A percentile compares a stretch with the other conserved stretches of the same genome.
These are phyloP conservation scores for Leccinellum luteum DNA, from an alignment of 768 basidiomycete genomes.

Conservation along the genomic window DNA sequence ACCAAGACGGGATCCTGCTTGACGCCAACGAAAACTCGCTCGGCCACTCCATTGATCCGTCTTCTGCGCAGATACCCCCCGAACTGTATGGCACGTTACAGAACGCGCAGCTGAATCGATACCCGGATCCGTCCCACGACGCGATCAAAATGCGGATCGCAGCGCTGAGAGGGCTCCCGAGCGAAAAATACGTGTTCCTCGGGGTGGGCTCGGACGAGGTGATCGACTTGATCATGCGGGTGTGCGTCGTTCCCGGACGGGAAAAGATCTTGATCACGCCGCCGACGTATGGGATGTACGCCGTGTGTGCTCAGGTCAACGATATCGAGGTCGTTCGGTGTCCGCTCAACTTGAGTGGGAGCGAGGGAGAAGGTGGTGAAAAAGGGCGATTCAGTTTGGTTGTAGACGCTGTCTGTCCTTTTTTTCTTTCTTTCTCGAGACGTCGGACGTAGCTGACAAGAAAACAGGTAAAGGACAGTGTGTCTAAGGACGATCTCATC, in stretches of 20 bases:
- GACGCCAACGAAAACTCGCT: conserved; percentile 98
- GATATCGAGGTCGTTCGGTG: conserved; percentile 82
- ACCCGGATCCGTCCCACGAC: conserved; percentile 89
- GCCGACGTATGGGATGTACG: conserved; percentile 98
- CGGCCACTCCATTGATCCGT: conserved; percentile 70
- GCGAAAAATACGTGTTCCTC: conserved; percentile 73
- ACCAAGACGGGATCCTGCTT: conserved; percentile 83
- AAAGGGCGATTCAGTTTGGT: conserved; percentile 69
- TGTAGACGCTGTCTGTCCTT: conserved; percentile 65
- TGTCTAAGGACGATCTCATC: conserved; percentile 70
- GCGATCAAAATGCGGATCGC: conserved; percentile 77
- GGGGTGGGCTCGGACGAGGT: conserved; percentile 98
- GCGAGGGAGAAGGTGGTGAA: conserved; percentile 70
- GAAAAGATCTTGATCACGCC: conserved; percentile 90
- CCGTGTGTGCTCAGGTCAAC: conserved; percentile 92
- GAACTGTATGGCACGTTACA: conserved; percentile 38
- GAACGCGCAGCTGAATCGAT: conserved; percentile 72
- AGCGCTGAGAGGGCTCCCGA: conserved; percentile 64
- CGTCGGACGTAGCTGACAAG: not conserved
- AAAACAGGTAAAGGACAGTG: conserved; percentile 62
- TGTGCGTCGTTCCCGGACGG: conserved; percentile 73
- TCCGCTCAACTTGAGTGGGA: conserved; percentile 58
- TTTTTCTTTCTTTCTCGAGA: not conserved
- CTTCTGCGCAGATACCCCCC: conserved; percentile 24
- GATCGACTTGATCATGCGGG: conserved; percentile 90